phyloP scores from a whole-genome alignment of 208 protist genomes.

The Acanthamoeba healyi region DNA sequence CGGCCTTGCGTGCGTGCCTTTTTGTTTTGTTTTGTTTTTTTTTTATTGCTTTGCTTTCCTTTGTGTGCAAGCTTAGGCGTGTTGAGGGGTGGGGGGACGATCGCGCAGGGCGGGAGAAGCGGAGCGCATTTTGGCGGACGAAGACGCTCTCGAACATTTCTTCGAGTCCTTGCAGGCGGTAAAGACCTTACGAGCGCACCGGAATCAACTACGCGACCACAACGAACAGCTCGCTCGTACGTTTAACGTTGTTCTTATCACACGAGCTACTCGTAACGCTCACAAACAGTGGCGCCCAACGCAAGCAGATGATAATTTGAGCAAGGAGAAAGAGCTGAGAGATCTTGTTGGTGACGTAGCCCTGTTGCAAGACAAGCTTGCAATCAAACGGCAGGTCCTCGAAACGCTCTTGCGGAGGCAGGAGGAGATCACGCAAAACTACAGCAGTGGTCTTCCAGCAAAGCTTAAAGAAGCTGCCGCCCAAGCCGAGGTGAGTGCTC shows the following conservation, averaged over 20 bases:
- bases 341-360: background rate
- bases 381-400: background rate
- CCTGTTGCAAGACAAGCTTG: background rate
- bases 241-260: background rate
- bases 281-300: background rate
- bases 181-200: background rate
- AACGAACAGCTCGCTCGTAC: conserved; percentile 4
- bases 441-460: background rate
- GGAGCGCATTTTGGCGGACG: background rate
- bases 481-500: background rate
- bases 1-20: background rate
- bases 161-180: conserved; percentile 18
- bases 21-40: background rate
- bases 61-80: background rate
- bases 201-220: conserved; percentile 12
- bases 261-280: background rate
- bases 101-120: background rate
- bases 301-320: background rate
- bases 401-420: background rate
- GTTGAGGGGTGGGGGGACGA: background rate
- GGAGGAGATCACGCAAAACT: background rate
- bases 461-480: background rate
- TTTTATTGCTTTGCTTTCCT: background rate
- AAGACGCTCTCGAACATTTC: background rate
- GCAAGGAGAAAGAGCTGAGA: conserved; percentile 48